Evolutionary conservation across 2,329 filamentous ascomycete genomes (phyloP), one percentile per base, ranked within the genome.

Genomic region (Karstenula rhodostoma): DNA sequence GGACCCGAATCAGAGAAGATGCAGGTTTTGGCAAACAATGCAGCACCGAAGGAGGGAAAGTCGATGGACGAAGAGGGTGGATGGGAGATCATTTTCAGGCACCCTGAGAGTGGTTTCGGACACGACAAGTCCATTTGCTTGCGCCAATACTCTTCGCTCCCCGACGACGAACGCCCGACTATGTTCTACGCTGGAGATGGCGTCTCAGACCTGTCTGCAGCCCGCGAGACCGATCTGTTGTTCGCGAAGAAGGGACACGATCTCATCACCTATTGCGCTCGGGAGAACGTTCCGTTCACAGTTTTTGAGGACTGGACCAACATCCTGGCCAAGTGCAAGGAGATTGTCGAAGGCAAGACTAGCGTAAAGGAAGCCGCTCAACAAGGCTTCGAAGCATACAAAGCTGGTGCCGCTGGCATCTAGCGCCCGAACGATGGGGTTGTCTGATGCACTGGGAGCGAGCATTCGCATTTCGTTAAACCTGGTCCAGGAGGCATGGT

Each of bases 131-230:
- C 90, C 27, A 83, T 94, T 56, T 92, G 95, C 76, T 93, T 99
- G 72, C 88, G 92, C 66, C 93, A 93, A 54, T 98, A 98, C 80
- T 89, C 90, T 2, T 84, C 87, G 27, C 83, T 96, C 46, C 88
- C 92, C 0, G 83, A 83, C 15, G 77, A 83, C 33, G 80, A 90
- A 72, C 86, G 93, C 44, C 95, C 95, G 2, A 89, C 88, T 42
- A 87, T 98, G 81, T 93, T 98, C 78, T 99, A 99, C 73, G 94
- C 95, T 33, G 95, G 95, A 60, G 94, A 98, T 71, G 94, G 94
- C 51, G 93, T 97, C 4, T 96, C 92, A 2, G 94, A 98, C 76
- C 83, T 98, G 55, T 96, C 92, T 27, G 95, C 94, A 9, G 94
- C 95, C 3, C 89, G 90, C 69, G 94, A 98, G 83, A 97, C 94